Base-by-base conservation (phyloP, 2,329 filamentous ascomycete genomes). In the Pyricularia sp. region DNA sequence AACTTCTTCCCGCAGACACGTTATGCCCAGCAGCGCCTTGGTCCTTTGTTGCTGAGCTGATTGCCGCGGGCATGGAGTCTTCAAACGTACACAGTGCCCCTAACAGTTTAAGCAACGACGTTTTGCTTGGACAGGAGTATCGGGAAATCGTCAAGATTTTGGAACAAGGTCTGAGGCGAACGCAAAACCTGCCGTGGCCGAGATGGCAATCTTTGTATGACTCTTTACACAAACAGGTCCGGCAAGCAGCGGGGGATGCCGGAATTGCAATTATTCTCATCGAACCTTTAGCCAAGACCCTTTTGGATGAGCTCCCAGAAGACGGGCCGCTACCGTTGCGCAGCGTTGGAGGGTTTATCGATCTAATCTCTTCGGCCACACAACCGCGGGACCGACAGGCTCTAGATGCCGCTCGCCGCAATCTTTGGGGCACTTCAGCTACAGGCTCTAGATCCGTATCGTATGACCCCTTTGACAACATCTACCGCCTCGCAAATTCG, bases 81-180 rank as follows among this genome's bases (percentile, higher is more conserved):
- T 73, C 71, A 33, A 76, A 81, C 76, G 72, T 72, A 69, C 81
- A 77, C 71, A 71, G 75, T 68, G 79, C 77, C 23, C n/a, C 12
- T 26, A 80, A 75, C 66, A 79, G 77, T 72, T 84, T 79, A 17
- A 74, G 73, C 10, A 76, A 73, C 36, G 81, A 83, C 10, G 78
- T 82, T 69, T 80, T 86, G 50, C 76, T 89, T 68, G 87, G 90
- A 17, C 86, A 88, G 12, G 89, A 92, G 69, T 93, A 92, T 72
- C 88, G 90, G 10, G 87, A 90, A 67, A 80, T 91, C 28, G 83
- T 89, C 20, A 88, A 85, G 23, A 85, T 96, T 42, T 82, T 97
- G 3, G 84, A 89, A 73, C 80, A 84, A 72, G 88, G 91, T 23
- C 76, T 91, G 65, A 77, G 78, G 33, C 79, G 80, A 26, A 82